A percentile compares a stretch with the other conserved stretches of the same genome.
These are phyloP conservation scores for Termitomyces sp. DNA, from an alignment of 768 basidiomycete species.

Conservation along the genomic window DNA sequence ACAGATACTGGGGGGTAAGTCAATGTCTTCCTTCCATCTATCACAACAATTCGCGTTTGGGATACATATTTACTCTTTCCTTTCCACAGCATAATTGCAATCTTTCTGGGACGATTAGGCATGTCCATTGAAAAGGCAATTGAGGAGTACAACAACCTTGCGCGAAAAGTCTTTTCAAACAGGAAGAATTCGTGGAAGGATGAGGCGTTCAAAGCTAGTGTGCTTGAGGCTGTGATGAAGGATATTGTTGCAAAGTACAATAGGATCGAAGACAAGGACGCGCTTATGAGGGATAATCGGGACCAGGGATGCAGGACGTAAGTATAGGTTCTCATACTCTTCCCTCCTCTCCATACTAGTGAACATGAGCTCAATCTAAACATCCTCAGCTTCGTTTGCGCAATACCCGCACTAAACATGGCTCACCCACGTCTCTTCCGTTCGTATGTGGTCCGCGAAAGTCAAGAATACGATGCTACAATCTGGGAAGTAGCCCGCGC, in stretches of 20 bases:
- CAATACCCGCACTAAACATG: not conserved
- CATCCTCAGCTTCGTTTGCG: no score
- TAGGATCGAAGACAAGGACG: not conserved
- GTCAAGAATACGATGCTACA: conserved; percentile 7
- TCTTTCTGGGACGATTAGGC: conserved; percentile 2
- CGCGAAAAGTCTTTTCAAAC: conserved; percentile 3
- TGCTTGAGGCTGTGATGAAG: not conserved
- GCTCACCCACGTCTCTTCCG: conserved; percentile 10
- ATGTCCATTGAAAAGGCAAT: conserved; percentile 19
- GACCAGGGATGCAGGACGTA: conserved; percentile 1
- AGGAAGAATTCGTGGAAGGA: conserved; percentile 1
- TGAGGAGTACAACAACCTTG: conserved; percentile 11
- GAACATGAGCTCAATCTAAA: no score
- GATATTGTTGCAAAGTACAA: not conserved
- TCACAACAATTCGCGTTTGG: not conserved
- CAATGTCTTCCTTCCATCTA: no score
- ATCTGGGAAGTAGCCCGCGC: not conserved
- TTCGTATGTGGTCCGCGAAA: conserved; percentile 1
- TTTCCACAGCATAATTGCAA: conserved; percentile 15
- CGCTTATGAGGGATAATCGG: not conserved
- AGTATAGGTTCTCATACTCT: no score
- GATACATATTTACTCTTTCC: no score
- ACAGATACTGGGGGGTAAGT: no score
- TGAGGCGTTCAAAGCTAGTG: not conserved
- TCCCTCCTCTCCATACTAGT: no score